Evolutionary conservation across 2,329 filamentous ascomycete genomes (phyloP), one percentile per base, ranked within the genome.

Genomic region (Xylariaceae sp.): DNA sequence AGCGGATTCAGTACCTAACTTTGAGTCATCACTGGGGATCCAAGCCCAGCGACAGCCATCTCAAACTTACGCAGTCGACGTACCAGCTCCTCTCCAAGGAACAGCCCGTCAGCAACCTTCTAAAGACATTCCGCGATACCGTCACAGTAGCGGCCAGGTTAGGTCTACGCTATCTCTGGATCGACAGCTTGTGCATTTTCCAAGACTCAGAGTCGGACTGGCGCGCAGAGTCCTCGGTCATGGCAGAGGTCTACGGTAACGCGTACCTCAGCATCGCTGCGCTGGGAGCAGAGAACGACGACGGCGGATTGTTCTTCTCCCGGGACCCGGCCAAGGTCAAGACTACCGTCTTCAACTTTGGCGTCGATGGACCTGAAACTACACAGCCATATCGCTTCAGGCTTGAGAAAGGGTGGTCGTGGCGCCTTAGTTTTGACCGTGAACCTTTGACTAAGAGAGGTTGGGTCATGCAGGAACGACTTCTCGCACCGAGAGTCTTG

Each of bases 401-500:
- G 2, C 34, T 55, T 11, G 52, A 55, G 33, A 48, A 34, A 26
- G 23, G 21, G n/a, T 56, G 44, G 53, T 29, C 45, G 3, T 56
- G 45, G 45, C 16, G 14, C 2, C 36, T 45, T 2, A 50, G 11
- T 9, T 47, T 56, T 14, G 6, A 17, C 1, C 9, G 16, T 16
- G 53, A 56, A 21, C 53, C 45, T 8, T 40, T 56, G 28, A 14
- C 43, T 7, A 44, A 45, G 4, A 29, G 41, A 2, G 48, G 14
- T 11, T 44, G 37, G 24, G n/a, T 34, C 9, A 7, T 57, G 6
- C 39, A 53, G 23, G 54, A 57, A 26, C 61, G 61, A 1, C 21
- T 63, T 0, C 56, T 68, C 7, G 39, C 66, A 12, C 28, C 28
- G 28, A 31, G 28, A 12, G 28, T 31, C 6, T 31, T 31, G 28